Evolutionary conservation across 108 stramenopile genomes (phyloP).

Genomic region (Bacterosira constricta): DNA sequence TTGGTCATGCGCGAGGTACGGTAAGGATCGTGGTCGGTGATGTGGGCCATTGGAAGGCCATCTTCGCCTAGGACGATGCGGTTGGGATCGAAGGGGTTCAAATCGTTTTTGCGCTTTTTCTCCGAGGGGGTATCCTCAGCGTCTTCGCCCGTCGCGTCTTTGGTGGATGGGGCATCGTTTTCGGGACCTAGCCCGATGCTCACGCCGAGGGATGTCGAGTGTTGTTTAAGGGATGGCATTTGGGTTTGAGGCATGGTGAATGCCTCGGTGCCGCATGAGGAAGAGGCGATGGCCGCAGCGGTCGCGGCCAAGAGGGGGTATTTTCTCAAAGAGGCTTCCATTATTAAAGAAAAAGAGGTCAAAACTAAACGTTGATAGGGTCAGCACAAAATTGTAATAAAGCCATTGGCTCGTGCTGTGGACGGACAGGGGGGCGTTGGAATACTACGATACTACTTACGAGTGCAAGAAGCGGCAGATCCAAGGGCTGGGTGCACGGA

Average conservation of each 20-base stretch:
- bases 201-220: constrained; percentile 14
- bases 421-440: too few species aligned
- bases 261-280: background rate
- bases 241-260: background rate
- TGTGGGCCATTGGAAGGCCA: constrained; percentile 29
- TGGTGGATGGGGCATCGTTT: background rate
- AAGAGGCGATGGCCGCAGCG: constrained; percentile 1
- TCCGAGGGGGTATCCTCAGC: constrained; percentile 1
- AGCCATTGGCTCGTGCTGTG: too few species aligned
- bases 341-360: too few species aligned
- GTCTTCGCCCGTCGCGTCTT: background rate
- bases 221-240: background rate
- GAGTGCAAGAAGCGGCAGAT: too few species aligned
- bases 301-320: background rate
- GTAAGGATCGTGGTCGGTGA: constrained; percentile 76
- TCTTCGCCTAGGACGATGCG: constrained; percentile 32
- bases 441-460: too few species aligned
- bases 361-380: too few species aligned
- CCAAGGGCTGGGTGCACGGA: too few species aligned
- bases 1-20: constrained; percentile 65
- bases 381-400: too few species aligned
- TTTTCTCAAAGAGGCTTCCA: constrained; percentile 7
- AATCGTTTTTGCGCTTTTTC: constrained; percentile 3
- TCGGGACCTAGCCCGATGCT: constrained; percentile 51
- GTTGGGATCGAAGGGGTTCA: constrained; percentile 21